Evolutionary conservation across 805 yeast species (phyloP).

Genomic region (Ogataea neopini): DNA sequence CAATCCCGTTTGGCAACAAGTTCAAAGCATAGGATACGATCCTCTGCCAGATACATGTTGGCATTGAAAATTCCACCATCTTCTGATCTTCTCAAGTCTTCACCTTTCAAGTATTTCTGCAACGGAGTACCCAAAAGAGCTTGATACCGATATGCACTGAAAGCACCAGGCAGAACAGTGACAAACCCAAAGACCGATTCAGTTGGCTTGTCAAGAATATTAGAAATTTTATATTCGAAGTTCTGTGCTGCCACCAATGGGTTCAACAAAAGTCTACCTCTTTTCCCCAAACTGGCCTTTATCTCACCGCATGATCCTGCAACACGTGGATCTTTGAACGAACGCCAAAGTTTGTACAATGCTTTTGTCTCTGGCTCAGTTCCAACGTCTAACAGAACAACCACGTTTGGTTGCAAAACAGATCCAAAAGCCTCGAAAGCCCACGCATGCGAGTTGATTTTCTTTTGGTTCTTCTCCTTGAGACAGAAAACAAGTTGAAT

Average conservation of each 20-base stretch:
- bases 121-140: conserved; percentile 86
- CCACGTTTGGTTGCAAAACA: conserved; percentile 75
- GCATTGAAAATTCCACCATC: conserved; percentile 85
- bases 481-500: conserved; percentile 87
- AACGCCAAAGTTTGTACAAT: conserved; percentile 85
- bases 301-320: conserved; percentile 99
- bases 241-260: conserved; percentile 96
- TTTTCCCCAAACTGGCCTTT: conserved; percentile 73
- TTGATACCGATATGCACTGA: conserved; percentile 86
- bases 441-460: conserved; percentile 97
- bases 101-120: conserved; percentile 90
- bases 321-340: conserved; percentile 74
- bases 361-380: conserved; percentile 87
- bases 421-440: conserved; percentile 91
- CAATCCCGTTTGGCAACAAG: conserved; percentile 79
- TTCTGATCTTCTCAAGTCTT: conserved; percentile 63
- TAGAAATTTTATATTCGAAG: conserved; percentile 94
- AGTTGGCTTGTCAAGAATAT: conserved; percentile 92
- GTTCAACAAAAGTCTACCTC: conserved; percentile 53
- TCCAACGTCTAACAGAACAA: conserved; percentile 89
- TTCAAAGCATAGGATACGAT: conserved; percentile 92
- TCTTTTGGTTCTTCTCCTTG: conserved; percentile 85
- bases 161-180: conserved; percentile 94
- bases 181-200: conserved; percentile 95
- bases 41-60: conserved; percentile 97